Evolutionary conservation across 129 eudicot genomes (phyloP), one percentile per base, ranked within the genome.

Genomic region (Kitagawia praeruptora): DNA sequence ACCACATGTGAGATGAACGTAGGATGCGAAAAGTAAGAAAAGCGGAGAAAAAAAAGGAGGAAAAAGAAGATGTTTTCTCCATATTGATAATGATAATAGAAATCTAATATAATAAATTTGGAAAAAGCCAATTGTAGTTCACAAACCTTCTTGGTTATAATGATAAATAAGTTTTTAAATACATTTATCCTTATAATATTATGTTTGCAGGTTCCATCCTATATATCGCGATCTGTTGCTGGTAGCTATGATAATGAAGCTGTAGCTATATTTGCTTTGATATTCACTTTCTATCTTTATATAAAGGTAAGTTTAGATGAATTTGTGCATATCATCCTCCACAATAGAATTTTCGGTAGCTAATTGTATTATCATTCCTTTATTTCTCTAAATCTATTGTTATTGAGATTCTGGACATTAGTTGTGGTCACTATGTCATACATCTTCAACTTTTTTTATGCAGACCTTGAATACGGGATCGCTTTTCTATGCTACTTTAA

Each of bases 161-260:
- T 19, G 41, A 23, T 47, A 14, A 41, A 23, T 46, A n/a, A 39
- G 34, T 4, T 18, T 77, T 34, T 37, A 53, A 9, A n/a, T n/a
- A 58, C 8, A n/a, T n/a, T 58, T 3, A 58, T n/a, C 34, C 67
- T n/a, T n/a, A 2, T 58, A 2, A 58, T 8, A 28, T 58, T 23
- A 3, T n/a, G 67, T 58, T 58, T 83, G 71, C 89, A 95, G 99
- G 99, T 95, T 71, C 99, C 99, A 81, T 95, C 99, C 75, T 95
- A 95, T 78, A 95, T 95, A 86, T 95, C 99, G 61, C 87, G 99
- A 79, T 95, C 99, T 70, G 99, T 95, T 84, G 99, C 99, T 84
- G 99, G 99, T 77, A 95, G 99, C 80, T 95, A 95, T 86, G 99
- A 95, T 83, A 95, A 95, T 90, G 99, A 95, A 87, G 99, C 99